Conservation (phyloP, 148 eudicot species). For the Rhododendron griersonianum region DNA sequence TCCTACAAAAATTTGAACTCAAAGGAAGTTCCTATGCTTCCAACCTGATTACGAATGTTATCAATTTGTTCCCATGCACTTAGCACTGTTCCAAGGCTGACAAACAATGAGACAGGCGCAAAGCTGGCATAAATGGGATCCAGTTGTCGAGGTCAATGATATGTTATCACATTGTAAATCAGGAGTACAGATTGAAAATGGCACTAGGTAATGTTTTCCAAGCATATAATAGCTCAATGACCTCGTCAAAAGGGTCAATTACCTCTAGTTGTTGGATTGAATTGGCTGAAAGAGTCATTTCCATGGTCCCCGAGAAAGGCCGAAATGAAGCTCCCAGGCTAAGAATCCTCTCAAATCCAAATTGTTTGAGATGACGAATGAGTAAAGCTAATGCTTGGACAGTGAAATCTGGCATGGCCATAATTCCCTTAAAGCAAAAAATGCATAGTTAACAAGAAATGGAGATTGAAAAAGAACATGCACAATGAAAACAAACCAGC, state of each 20-base stretch:
- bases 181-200: background rate
- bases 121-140: background rate
- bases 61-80: background rate
- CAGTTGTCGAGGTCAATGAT: background rate
- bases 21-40: background rate
- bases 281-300: conserved; percentile 93
- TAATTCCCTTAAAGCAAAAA: conserved; percentile 45
- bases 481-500: background rate
- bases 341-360: conserved; percentile 79
- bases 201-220: background rate
- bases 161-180: background rate
- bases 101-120: background rate
- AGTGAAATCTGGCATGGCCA: conserved; percentile 73
- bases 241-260: conserved; percentile 8
- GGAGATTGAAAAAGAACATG: conserved; percentile 4
- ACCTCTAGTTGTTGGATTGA: conserved; percentile 94
- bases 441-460: background rate
- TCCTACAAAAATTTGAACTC: background rate
- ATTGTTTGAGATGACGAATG: conserved; percentile 74
- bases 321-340: conserved; percentile 78
- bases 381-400: conserved; percentile 73
- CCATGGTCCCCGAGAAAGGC: conserved; percentile 60
- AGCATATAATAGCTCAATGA: background rate
- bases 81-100: conserved; percentile 1
- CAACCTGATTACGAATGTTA: background rate